These are phyloP conservation scores for Taphrina wiesneri DNA, from an alignment of 1,139 yeast species.

Conservation along the genomic window DNA sequence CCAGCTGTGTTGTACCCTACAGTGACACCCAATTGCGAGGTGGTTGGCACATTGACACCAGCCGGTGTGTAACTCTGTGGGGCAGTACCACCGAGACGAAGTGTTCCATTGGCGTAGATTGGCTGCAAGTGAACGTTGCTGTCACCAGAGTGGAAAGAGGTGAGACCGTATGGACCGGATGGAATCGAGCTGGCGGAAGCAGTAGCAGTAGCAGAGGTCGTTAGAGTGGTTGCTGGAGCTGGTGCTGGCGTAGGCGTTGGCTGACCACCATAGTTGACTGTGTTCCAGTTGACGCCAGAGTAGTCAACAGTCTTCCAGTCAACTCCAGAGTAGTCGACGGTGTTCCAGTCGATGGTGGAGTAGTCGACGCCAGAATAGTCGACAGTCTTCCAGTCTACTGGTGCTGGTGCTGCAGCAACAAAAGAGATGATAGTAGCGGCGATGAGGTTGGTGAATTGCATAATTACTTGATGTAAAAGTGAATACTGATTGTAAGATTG, in stretches of 20 bases:
- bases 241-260: constrained; percentile 4
- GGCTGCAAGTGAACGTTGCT: constrained; percentile 11
- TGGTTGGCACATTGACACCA: background rate
- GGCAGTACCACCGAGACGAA: constrained; percentile 11
- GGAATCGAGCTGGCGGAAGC: constrained; percentile 1
- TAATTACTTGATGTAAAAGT: background rate
- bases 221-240: background rate
- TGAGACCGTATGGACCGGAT: constrained; percentile 13
- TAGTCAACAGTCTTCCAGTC: constrained; percentile 15
- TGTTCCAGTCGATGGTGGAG: constrained; percentile 14
- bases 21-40: background rate
- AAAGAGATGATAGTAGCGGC: constrained; percentile 29
- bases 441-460: constrained; percentile 26
- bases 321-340: constrained; percentile 14
- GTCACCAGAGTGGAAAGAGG: constrained; percentile 21
- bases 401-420: constrained; percentile 28
- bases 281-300: constrained; percentile 9
- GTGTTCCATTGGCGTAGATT: constrained; percentile 7
- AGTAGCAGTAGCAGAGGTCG: constrained; percentile 12
- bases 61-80: constrained; percentile 11
- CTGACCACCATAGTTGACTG: constrained; percentile 4
- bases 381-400: constrained; percentile 17
- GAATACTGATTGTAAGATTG: background rate
- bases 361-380: constrained; percentile 17
- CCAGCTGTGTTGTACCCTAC: background rate